Conservation (phyloP, 129 eudicot species). For the Helichrysum umbraculigerum region DNA sequence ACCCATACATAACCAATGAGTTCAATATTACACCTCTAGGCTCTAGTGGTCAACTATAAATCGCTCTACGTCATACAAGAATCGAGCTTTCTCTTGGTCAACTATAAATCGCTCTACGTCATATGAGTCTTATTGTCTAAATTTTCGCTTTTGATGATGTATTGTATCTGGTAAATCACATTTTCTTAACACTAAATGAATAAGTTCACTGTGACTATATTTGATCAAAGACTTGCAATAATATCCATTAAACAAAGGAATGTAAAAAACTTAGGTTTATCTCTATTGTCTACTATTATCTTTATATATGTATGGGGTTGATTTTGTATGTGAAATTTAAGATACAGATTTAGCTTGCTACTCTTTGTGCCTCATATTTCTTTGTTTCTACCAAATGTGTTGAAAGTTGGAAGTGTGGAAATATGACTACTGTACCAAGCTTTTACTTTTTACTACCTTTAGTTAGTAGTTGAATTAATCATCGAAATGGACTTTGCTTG, state of each 20-base stretch:
- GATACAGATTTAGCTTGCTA: slow-evolving; percentile 1
- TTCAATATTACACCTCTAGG: too few relatives aligned
- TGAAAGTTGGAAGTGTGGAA: slow-evolving; percentile 37
- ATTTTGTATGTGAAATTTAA: slow-evolving; percentile 3
- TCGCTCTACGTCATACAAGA: too few relatives aligned
- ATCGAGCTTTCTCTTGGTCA: neutral
- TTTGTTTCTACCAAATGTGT: slow-evolving; percentile 32
- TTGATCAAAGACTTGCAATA: neutral
- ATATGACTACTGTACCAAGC: slow-evolving; percentile 35
- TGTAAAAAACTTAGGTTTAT: neutral
- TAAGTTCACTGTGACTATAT: too few relatives aligned
- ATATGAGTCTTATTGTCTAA: neutral
- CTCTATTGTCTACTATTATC: neutral
- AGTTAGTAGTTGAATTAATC: slow-evolving; percentile 37
- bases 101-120: too few relatives aligned
- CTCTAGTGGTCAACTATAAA: too few relatives aligned
- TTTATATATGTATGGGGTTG: neutral
- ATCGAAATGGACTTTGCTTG: slow-evolving; percentile 48
- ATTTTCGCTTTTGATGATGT: too few relatives aligned
- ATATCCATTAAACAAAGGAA: neutral
- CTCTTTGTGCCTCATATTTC: slow-evolving; percentile 14
- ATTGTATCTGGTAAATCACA: too few relatives aligned
- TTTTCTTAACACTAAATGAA: too few relatives aligned
- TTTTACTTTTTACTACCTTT: slow-evolving; percentile 36
- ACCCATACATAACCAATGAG: too few relatives aligned